Base-by-base conservation (phyloP, 2,329 filamentous ascomycete species). In the Rutstroemia sp. region DNA sequence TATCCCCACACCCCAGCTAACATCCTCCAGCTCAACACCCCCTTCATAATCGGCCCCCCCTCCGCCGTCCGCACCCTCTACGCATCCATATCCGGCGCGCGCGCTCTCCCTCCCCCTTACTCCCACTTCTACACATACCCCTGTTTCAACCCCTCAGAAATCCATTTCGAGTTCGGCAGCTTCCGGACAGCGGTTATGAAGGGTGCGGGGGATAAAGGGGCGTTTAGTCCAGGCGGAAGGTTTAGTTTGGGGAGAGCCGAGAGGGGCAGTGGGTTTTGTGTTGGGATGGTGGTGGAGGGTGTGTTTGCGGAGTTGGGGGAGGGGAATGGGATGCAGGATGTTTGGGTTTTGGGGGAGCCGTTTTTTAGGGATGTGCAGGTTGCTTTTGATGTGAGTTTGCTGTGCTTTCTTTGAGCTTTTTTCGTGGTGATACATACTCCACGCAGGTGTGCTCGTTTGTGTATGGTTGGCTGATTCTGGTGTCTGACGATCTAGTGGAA, bases 341-440 rank as follows among this genome's bases (percentile, higher is more conserved):
- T 57, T 12, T 65, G 62, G 62, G 57, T 65, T 27, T 49, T 64
- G 37, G 63, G 63, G 21, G 63, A 65, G 53, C 61, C 61, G 1
- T 62, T 65, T n/a, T 65, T 62, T 50, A 55, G 61, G 53, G 62
- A 63, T 58, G 57, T 62, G 7, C 63, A 63, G 38, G 57, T 64
- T 23, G 61, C 58, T 45, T 64, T 65, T 46, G 54, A 65, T 53
- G 63, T 64, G 38, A 63, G 60, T 52, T 30, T 38, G 10, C 37
- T 12, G 23, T 23, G 23, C 14, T 14, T 4, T 3, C 1, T 4
- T n/a, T 25, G n/a, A 6, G 0, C 3, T 2, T 19, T 45, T 4
- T 3, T 1, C n/a, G 5, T 2, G 2, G 23, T 23, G 5, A 23
- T 23, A 3, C 23, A 4, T 23, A 23, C 23, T 3, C 5, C 3